A percentile compares a stretch with the other conserved stretches of the same genome.
These are phyloP conservation scores for Gynochthodes officinalis DNA, from an alignment of 257 asterid genomes.

Conservation along the genomic window DNA sequence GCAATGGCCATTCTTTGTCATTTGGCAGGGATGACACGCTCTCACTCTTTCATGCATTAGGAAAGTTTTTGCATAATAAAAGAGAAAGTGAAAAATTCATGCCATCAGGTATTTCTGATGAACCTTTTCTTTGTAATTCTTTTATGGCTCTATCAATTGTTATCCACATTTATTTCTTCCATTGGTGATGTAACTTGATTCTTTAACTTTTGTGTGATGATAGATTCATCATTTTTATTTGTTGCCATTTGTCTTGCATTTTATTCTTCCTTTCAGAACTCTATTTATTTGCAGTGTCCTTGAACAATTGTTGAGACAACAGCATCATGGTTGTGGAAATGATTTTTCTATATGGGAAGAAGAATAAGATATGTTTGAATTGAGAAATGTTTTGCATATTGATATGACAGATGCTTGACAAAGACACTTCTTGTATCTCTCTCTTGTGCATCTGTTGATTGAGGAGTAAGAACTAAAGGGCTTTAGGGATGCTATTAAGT, in stretches of 20 bases:
- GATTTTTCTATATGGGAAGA: background rate
- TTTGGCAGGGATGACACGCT: conserved; percentile 90
- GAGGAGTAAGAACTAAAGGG: background rate
- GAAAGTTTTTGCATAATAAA: conserved; percentile 95
- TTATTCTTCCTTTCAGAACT: background rate
- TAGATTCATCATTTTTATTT: background rate
- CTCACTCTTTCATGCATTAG: conserved; percentile 88
- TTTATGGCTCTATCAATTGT: background rate
- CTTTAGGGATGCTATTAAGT: background rate
- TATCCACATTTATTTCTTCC: background rate
- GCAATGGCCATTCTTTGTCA: conserved; percentile 40
- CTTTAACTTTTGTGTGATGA: background rate
- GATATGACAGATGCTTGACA: background rate
- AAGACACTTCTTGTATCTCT: background rate
- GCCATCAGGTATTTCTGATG: conserved; percentile 47
- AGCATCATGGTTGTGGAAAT: background rate
- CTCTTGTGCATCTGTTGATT: background rate
- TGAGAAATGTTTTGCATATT: background rate
- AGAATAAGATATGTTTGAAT: background rate
- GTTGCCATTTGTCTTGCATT: background rate
- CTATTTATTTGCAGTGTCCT: background rate
- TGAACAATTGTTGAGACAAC: background rate
- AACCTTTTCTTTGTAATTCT: background rate
- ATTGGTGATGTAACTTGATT: background rate
- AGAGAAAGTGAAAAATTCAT: conserved; percentile 49